These are phyloP conservation scores for Tricholoma sp. DNA, from an alignment of 768 basidiomycete species.

Conservation along the genomic window DNA sequence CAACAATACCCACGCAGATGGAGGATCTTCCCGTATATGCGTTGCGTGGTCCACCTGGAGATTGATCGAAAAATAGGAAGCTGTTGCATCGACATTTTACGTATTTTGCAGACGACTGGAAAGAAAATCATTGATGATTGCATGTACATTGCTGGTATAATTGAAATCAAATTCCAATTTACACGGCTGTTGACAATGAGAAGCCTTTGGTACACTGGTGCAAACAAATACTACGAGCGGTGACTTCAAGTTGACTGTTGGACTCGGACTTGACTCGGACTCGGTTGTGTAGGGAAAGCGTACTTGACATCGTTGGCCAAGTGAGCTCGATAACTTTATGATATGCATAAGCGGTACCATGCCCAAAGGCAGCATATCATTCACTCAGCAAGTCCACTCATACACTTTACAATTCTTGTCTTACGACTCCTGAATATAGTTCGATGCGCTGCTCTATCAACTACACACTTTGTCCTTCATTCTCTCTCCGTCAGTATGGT, in stretches of 20 bases:
- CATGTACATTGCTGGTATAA: too few species aligned
- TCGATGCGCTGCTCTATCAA: constrained; percentile 68
- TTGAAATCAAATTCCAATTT: too few species aligned
- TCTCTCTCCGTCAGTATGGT: constrained; percentile 61
- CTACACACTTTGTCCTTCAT: constrained; percentile 75
- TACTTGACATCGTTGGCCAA: neutral
- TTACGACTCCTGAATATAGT: constrained; percentile 32
- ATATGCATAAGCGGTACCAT: constrained; percentile 60
- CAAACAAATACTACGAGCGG: constrained; percentile 7
- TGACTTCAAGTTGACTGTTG: neutral
- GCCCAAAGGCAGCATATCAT: constrained; percentile 69
- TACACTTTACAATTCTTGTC: constrained; percentile 1
- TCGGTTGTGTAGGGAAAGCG: constrained; percentile 2
- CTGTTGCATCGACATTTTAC: too few species aligned
- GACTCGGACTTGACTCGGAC: neutral
- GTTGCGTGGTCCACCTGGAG: constrained; percentile 2
- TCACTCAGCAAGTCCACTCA: constrained; percentile 45
- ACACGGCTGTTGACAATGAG: neutral
- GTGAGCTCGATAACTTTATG: constrained; percentile 23
- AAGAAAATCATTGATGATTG: too few species aligned
- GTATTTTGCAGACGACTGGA: too few species aligned
- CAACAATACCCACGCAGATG: neutral
- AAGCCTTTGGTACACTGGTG: constrained; percentile 8
- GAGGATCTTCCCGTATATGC: constrained; percentile 17
- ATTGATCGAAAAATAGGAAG: neutral